Evolutionary conservation across 345 rosid genomes (phyloP), one percentile per base, ranked within the genome.

Genomic region (Garcia nutans): DNA sequence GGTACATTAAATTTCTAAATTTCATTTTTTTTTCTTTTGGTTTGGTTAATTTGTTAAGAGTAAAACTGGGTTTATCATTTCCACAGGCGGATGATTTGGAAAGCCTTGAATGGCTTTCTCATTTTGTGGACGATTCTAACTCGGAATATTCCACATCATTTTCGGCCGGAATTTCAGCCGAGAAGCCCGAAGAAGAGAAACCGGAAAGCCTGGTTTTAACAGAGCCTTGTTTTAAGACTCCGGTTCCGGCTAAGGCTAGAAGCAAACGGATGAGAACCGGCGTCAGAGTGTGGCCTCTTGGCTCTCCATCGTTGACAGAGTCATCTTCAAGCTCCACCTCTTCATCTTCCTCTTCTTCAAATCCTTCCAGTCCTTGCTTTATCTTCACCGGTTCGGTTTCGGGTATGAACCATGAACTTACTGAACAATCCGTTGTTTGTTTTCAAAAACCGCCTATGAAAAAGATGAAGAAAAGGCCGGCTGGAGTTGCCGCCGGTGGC

Each of bases 31-130:
- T 45, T 20, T 16, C 7, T 11, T 31, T 5, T 37, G 42, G 41
- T 44, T 61, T 28, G 23, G 6, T 1, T 41, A 65, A 12, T 65
- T 5, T 69, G 57, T 45, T 58, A 0, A 17, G 59, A 49, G 50
- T 9, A 8, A 69, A 72, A 23, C 7, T 28, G 59, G 83, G 76
- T 77, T 1, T 50, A 49, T 15, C 11, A 62, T 68, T 78, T 75
- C 83, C 76, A 9, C 82, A 94, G 98, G 87, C 82, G 72, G 97
- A 87, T 78, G 97, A 93, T 70, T 77, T 88, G 71, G 89, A 79
- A 47, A 81, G 86, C 79, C 93, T 95, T 11, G 98, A 92, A 66
- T 94, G 97, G 99, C 64, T 95, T 70, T 95, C 99, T 13, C 92
- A 83, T 57, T 92, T 95, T 54, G 97, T 92, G 33, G 97, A 95